A percentile compares a stretch with the other conserved stretches of the same genome.
Conservation (phyloP, 192 early-diverging fungal genomes). For the Coemansia sp. region DNA sequence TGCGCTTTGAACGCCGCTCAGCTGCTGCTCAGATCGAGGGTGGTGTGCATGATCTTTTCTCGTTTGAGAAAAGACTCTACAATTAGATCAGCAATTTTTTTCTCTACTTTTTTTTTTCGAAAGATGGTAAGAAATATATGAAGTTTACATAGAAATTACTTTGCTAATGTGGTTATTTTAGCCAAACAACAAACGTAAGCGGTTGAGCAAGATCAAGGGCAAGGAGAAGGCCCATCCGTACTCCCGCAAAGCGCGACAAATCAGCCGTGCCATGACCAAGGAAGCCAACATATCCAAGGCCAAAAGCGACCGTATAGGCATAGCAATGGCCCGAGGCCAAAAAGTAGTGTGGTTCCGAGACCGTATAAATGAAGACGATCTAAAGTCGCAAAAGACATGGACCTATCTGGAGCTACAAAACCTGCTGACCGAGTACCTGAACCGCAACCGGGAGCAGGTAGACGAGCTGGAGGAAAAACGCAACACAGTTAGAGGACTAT, state of each 20-base stretch:
- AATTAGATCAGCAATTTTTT: slow-evolving; percentile 16
- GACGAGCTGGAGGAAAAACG: slow-evolving; percentile 44
- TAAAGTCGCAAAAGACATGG: slow-evolving; percentile 46
- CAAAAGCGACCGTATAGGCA: slow-evolving; percentile 44
- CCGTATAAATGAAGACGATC: slow-evolving; percentile 55
- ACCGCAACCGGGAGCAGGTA: slow-evolving; percentile 61
- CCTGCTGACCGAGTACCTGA: slow-evolving; percentile 53
- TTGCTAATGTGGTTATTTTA: slow-evolving; percentile 13
- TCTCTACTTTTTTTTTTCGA: neutral
- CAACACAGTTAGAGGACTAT: slow-evolving; percentile 42
- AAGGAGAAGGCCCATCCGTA: slow-evolving; percentile 71
- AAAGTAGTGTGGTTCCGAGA: slow-evolving; percentile 66
- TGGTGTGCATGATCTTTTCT: slow-evolving; percentile 88
- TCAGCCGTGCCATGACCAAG: slow-evolving; percentile 60
- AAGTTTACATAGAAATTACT: too few relatives aligned
- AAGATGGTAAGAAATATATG: too few relatives aligned
- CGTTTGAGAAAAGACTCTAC: slow-evolving; percentile 78
- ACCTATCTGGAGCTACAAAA: slow-evolving; percentile 18
- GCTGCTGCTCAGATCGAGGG: slow-evolving; percentile 95
- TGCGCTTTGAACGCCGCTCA: slow-evolving; percentile 93
- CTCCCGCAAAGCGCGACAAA: slow-evolving; percentile 69
- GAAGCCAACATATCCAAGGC: slow-evolving; percentile 51
- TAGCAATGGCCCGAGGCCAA: slow-evolving; percentile 50
- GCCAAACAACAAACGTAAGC: slow-evolving; percentile 61
- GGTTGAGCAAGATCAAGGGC: slow-evolving; percentile 57